These are phyloP conservation scores for Erodium texanum DNA, from an alignment of 441 rosid species.

Conservation along the genomic window DNA sequence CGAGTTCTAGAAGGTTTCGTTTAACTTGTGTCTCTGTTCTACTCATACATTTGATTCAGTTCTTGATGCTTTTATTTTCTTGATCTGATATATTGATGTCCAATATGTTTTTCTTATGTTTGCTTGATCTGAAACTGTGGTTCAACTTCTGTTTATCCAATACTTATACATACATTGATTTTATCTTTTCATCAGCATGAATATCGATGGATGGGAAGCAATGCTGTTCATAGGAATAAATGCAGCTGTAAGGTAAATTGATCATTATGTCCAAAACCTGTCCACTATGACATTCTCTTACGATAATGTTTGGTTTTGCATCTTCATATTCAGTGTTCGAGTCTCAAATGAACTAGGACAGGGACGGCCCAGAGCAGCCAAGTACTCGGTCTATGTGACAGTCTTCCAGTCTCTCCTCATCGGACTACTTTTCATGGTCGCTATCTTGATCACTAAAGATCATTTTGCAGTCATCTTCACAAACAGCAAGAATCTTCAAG, in stretches of 20 bases:
- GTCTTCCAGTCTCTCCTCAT: constrained; percentile 48
- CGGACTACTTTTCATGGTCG: constrained; percentile 56
- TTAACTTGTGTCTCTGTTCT: too few species aligned
- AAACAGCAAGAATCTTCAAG: constrained; percentile 38
- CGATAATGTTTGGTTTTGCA: not conserved
- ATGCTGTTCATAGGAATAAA: constrained; percentile 69
- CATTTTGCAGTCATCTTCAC: constrained; percentile 57
- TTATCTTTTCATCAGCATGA: constrained; percentile 43
- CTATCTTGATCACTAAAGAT: constrained; percentile 41
- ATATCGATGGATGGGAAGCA: constrained; percentile 56
- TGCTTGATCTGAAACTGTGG: too few species aligned
- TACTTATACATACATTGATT: not conserved
- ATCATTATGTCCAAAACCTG: too few species aligned
- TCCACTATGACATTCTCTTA: too few species aligned
- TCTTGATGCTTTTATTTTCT: not conserved
- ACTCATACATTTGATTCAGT: not conserved
- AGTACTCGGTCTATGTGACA: constrained; percentile 54
- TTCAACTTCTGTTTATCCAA: not conserved
- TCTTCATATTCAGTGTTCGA: constrained; percentile 38
- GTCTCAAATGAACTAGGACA: constrained; percentile 76
- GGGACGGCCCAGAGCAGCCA: constrained; percentile 60
- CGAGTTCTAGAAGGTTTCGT: not conserved
- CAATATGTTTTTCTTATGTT: too few species aligned
- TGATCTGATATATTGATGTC: too few species aligned
- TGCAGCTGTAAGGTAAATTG: constrained; percentile 58